A percentile compares a stretch with the other conserved stretches of the same genome.
phyloP scores from a whole-genome alignment of 768 basidiomycete genomes.

The Leccinum fibrillosum region DNA sequence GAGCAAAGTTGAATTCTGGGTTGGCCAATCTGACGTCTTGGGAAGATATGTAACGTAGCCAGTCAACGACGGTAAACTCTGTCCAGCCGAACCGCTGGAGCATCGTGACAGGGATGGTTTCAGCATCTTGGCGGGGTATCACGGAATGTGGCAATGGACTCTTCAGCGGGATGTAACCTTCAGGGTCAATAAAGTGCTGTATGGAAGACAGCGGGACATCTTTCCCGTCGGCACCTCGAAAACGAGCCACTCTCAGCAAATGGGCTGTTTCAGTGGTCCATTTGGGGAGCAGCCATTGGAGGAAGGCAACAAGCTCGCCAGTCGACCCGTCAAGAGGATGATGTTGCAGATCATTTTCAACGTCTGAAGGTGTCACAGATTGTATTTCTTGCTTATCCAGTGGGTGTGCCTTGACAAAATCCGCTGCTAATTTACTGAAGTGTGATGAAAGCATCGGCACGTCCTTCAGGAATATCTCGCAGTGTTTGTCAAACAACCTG shows the following conservation, averaged over 20 bases:
- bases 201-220: conserved; percentile 61
- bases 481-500: not conserved
- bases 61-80: conserved; percentile 68
- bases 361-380: not conserved
- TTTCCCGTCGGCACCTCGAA: conserved; percentile 45
- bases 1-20: conserved; percentile 54
- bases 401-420: conserved; percentile 38
- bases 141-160: too few species aligned
- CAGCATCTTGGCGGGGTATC: conserved; percentile 57
- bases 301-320: conserved; percentile 5
- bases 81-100: conserved; percentile 68
- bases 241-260: conserved; percentile 25
- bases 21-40: conserved; percentile 37
- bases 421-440: conserved; percentile 39
- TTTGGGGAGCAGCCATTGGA: not conserved
- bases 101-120: conserved; percentile 47
- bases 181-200: conserved; percentile 58
- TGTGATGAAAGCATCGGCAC: conserved; percentile 67
- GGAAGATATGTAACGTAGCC: conserved; percentile 62
- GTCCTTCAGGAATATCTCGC: conserved; percentile 44
- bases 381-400: not conserved
- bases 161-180: conserved; percentile 45
- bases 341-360: not conserved
- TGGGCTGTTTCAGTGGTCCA: not conserved
- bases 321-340: not conserved